Evolutionary conservation across 2,329 filamentous ascomycete species (phyloP), one percentile per base, ranked within the genome.

Genomic region (Bipolaris zeicola): DNA sequence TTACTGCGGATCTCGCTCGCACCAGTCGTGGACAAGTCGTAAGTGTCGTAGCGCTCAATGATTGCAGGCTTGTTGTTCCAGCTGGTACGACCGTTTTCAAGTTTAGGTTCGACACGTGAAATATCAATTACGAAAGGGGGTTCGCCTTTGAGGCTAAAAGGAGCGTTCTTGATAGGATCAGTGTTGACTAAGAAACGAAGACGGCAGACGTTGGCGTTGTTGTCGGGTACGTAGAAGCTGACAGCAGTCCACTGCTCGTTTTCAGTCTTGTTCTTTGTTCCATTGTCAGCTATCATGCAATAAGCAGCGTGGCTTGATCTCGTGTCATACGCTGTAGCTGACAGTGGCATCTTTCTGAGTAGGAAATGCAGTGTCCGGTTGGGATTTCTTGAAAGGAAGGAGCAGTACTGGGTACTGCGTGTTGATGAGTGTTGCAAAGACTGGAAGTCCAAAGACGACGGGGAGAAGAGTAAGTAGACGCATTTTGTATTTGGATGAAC

Each of bases 321-420:
- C 11, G 18, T 28, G 24, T 37, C 54, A 3, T 60, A 70, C 68
- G 2, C 53, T 49, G 36, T 64, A 61, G 31, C 60, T 61, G 47
- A 75, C 58, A 3, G 58, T 47, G 38, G 63, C 71, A 7, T 53
- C 55, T 13, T 55, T 59, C 18, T 69, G 59, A 3, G 73, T 77
- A 18, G 58, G 60, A 22, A 62, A 67, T 2, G 65, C 49, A 2
- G 42, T 58, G 44, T 68, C 46, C 14, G 73, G 69, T 1, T 48
- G 33, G 13, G 54, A 48, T 20, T 62, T 52, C 24, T 66, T 64
- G 37, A 76, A 52, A 1, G 73, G 74, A n/a, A 76, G 57, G 39
- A 77, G 68, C 43, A 76, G 69, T 39, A 72, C 68, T 3, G 72
- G 72, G 11, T 72, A 74, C 24, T 71, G 52, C 7, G 61, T 58